A percentile compares a stretch with the other conserved stretches of the same genome.
Evolutionary conservation across 2,329 filamentous ascomycete species (phyloP).

Genomic region (Metarhizium robertsii): DNA sequence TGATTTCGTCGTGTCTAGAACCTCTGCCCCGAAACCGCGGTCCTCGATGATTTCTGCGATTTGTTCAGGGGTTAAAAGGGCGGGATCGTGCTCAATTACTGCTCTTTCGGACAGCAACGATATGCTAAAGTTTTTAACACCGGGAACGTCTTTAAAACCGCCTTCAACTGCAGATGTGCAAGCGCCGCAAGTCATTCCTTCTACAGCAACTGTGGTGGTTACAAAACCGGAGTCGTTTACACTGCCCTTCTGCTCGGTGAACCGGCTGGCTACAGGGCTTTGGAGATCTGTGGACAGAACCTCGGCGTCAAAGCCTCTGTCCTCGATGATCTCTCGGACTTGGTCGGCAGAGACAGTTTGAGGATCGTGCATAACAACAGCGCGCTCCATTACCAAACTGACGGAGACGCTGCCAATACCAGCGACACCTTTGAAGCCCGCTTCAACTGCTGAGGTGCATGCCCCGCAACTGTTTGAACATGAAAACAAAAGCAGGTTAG

Average conservation of each 20-base stretch:
- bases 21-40: conserved; percentile 69
- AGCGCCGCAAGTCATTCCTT: conserved; percentile 87
- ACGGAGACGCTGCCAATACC: conserved; percentile 84
- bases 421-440: conserved; percentile 72
- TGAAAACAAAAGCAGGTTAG: neutral
- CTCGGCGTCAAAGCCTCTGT: conserved; percentile 83
- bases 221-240: conserved; percentile 34
- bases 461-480: conserved; percentile 65
- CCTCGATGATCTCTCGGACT: conserved; percentile 79
- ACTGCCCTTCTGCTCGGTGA: conserved; percentile 23
- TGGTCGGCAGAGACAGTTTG: conserved; percentile 62
- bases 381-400: conserved; percentile 88
- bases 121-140: conserved; percentile 69
- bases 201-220: conserved; percentile 69
- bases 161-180: conserved; percentile 81
- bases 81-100: conserved; percentile 70
- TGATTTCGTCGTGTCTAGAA: conserved; percentile 60
- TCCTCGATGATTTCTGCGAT: conserved; percentile 55
- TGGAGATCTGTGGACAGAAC: conserved; percentile 75
- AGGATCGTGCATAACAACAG: conserved; percentile 87
- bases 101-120: conserved; percentile 77
- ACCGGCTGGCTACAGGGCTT: conserved; percentile 35
- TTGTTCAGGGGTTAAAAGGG: conserved; percentile 39
- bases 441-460: conserved; percentile 92
- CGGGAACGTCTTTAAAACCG: conserved; percentile 65